Conservation (phyloP, 192 early-diverging fungal species). For the Coemansia sp. region DNA sequence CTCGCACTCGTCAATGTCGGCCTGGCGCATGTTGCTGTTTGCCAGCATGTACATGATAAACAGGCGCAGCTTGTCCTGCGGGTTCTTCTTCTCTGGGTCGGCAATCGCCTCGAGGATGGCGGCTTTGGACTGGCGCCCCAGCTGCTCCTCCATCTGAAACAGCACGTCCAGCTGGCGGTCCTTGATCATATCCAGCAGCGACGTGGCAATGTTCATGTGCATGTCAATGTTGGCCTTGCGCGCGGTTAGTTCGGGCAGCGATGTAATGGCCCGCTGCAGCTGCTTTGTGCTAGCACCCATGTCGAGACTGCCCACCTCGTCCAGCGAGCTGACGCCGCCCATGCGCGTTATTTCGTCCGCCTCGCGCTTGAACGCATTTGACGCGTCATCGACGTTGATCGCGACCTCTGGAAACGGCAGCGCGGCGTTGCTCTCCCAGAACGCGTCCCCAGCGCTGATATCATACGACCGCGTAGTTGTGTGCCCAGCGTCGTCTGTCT, state of each 20-base stretch:
- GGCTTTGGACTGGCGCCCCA: slow-evolving; percentile 71
- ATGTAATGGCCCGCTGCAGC: slow-evolving; percentile 83
- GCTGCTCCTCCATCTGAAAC: slow-evolving; percentile 89
- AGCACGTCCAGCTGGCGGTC: slow-evolving; percentile 89
- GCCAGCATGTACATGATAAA: slow-evolving; percentile 86
- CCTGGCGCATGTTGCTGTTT: slow-evolving; percentile 61
- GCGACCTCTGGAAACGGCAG: slow-evolving; percentile 97
- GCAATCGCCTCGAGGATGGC: slow-evolving; percentile 75
- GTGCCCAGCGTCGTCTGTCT: slow-evolving; percentile 60
- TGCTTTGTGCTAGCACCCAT: slow-evolving; percentile 79
- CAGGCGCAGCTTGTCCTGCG: slow-evolving; percentile 86
- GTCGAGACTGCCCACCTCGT: slow-evolving; percentile 51
- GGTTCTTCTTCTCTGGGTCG: slow-evolving; percentile 72
- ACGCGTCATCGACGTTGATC: slow-evolving; percentile 88
- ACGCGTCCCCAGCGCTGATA: slow-evolving; percentile 82
- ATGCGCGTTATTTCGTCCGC: slow-evolving; percentile 86
- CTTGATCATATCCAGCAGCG: slow-evolving; percentile 81
- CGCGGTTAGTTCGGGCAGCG: slow-evolving; percentile 92
- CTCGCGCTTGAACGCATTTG: slow-evolving; percentile 91
- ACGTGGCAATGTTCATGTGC: slow-evolving; percentile 98
- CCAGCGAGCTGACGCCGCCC: slow-evolving; percentile 73
- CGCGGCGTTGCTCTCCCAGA: slow-evolving; percentile 89
- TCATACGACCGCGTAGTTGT: slow-evolving; percentile 73
- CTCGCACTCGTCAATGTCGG: slow-evolving; percentile 83
- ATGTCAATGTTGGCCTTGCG: slow-evolving; percentile 91